phyloP scores from a whole-genome alignment of 495 filamentous ascomycete species.

The Symbiotaphrina buchneri region DNA sequence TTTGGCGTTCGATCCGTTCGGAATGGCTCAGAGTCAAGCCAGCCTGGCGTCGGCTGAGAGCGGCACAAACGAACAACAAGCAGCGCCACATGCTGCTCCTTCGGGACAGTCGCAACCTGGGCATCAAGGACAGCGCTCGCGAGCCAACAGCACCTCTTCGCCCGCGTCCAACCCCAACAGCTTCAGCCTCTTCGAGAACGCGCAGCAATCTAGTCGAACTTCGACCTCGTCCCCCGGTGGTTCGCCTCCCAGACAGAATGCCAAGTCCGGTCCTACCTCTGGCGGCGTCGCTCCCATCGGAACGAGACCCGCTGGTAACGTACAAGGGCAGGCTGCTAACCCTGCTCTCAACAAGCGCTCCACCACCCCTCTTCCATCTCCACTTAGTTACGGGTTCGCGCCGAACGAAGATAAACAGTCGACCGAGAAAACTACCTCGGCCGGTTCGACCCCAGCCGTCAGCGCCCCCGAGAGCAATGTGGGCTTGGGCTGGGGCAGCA shows the following conservation, averaged over 20 bases:
- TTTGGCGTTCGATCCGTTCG: slow-evolving; percentile 32
- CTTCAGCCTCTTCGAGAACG: slow-evolving; percentile 43
- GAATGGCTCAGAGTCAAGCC: slow-evolving; percentile 20
- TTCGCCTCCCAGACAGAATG: slow-evolving; percentile 53
- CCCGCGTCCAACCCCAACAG: slow-evolving; percentile 44
- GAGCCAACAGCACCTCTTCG: slow-evolving; percentile 76
- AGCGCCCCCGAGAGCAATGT: slow-evolving; percentile 4
- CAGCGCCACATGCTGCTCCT: slow-evolving; percentile 8
- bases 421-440: slow-evolving; percentile 37
- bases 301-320: slow-evolving; percentile 44
- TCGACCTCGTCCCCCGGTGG: slow-evolving; percentile 78
- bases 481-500: slow-evolving; percentile 38
- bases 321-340: slow-evolving; percentile 29
- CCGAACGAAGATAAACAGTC: slow-evolving; percentile 23
- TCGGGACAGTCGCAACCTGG: slow-evolving; percentile 10
- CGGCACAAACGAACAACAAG: slow-evolving; percentile 12
- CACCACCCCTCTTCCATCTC: slow-evolving; percentile 76
- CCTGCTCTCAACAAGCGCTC: slow-evolving; percentile 61
- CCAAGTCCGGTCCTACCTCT: slow-evolving; percentile 30
- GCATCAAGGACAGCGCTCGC: slow-evolving; percentile 25
- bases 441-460: slow-evolving; percentile 33
- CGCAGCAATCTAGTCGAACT: slow-evolving; percentile 62
- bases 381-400: slow-evolving; percentile 60
- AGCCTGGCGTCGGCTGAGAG: slow-evolving; percentile 16
- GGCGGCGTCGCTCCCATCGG: slow-evolving; percentile 78